phyloP scores from a whole-genome alignment of 331 rosid species.

The Spiraea crenata region DNA sequence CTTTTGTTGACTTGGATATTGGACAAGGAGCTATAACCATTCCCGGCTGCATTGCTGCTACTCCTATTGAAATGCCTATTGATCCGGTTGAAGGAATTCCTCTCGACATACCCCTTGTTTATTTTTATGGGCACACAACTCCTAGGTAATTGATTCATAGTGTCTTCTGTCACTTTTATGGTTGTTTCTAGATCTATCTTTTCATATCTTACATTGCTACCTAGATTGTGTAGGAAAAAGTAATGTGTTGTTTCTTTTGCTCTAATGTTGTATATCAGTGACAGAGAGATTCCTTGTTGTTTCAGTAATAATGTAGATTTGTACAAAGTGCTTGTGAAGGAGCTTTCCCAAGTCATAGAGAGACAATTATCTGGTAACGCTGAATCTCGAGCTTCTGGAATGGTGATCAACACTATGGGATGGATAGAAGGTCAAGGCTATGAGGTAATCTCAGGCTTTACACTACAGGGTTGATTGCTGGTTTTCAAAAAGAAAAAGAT shows the following conservation, averaged over 20 bases:
- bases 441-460: constrained; percentile 50
- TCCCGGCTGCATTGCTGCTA: constrained; percentile 94
- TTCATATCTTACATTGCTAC: neutral
- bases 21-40: constrained; percentile 94
- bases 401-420: constrained; percentile 99
- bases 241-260: neutral
- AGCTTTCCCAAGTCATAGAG: constrained; percentile 79
- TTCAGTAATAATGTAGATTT: constrained; percentile 77
- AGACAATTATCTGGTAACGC: constrained; percentile 77
- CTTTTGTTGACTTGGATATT: constrained; percentile 89
- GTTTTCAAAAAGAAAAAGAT: neutral
- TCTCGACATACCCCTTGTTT: constrained; percentile 93
- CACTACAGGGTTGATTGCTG: neutral
- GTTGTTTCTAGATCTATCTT: constrained; percentile 2
- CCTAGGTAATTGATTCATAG: constrained; percentile 54
- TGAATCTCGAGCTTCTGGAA: constrained; percentile 92
- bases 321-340: constrained; percentile 85
- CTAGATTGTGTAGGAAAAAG: neutral
- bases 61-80: constrained; percentile 95
- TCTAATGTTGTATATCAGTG: neutral
- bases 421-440: constrained; percentile 98
- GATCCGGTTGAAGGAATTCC: constrained; percentile 96
- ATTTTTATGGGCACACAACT: constrained; percentile 78
- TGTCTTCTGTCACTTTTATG: constrained; percentile 3
- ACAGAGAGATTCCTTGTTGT: constrained; percentile 2